Conservation (phyloP, 257 asterid species). For the Buddleja alternifolia region DNA sequence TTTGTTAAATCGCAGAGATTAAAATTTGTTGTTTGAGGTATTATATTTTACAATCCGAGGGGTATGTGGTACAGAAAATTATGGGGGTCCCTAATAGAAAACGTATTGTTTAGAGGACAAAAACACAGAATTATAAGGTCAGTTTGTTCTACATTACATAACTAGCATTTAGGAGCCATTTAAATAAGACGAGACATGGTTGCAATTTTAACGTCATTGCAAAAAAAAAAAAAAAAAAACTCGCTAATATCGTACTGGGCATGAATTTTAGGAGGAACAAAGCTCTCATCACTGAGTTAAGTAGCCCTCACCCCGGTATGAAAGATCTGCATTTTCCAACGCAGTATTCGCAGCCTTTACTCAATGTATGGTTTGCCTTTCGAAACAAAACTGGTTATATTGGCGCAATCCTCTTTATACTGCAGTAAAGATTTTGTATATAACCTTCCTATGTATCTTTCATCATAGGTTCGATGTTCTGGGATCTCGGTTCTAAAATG, state of each 20-base stretch:
- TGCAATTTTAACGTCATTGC: too few relatives aligned
- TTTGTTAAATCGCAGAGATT: too few relatives aligned
- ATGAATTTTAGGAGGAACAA: slow-evolving; percentile 50
- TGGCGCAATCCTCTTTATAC: slow-evolving; percentile 73
- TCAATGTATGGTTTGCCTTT: slow-evolving; percentile 66
- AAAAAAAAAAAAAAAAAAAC: too few relatives aligned
- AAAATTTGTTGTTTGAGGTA: too few relatives aligned
- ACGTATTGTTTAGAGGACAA: too few relatives aligned
- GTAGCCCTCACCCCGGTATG: slow-evolving; percentile 51
- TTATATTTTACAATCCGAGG: too few relatives aligned
- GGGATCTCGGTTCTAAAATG: slow-evolving; percentile 64
- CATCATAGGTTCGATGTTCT: slow-evolving; percentile 63
- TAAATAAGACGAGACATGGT: too few relatives aligned
- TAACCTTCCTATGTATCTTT: slow-evolving; percentile 51
- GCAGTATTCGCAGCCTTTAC: slow-evolving; percentile 47
- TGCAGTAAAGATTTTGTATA: slow-evolving; percentile 58
- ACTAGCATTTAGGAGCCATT: too few relatives aligned
- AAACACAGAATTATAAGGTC: too few relatives aligned
- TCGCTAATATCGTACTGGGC: not conserved
- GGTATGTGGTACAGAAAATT: too few relatives aligned
- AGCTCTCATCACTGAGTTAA: slow-evolving; percentile 46
- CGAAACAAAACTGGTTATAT: slow-evolving; percentile 69
- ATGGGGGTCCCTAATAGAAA: too few relatives aligned
- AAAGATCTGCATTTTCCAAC: slow-evolving; percentile 51
- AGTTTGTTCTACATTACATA: too few relatives aligned